Evolutionary conservation across 1,139 yeast genomes (phyloP).

Genomic region (Suhomyces terraborum): DNA sequence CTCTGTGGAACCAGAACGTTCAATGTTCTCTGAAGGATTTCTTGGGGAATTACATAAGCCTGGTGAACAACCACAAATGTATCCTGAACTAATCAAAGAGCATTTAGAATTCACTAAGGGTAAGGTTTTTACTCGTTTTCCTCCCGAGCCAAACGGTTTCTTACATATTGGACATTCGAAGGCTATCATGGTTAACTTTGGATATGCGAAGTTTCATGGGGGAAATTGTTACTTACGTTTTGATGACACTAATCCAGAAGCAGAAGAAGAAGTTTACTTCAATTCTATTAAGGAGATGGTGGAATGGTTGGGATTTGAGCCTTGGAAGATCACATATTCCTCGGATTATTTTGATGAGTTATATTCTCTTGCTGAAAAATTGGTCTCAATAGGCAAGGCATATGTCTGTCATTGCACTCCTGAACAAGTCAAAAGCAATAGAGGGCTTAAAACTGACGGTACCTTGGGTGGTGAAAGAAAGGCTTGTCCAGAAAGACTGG

Average conservation of each 20-base stretch:
- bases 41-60: slow-evolving; percentile 93
- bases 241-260: slow-evolving; percentile 98
- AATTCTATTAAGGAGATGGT: slow-evolving; percentile 82
- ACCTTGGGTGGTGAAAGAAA: slow-evolving; percentile 89
- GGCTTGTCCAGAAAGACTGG: slow-evolving; percentile 75
- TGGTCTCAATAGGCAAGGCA: slow-evolving; percentile 70
- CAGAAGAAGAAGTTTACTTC: slow-evolving; percentile 92
- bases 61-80: slow-evolving; percentile 90
- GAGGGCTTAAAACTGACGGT: slow-evolving; percentile 92
- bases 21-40: slow-evolving; percentile 95
- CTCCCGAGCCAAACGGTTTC: slow-evolving; percentile 98
- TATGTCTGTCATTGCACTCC: slow-evolving; percentile 94
- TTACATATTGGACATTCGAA: slow-evolving; percentile 97
- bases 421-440: slow-evolving; percentile 83
- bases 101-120: slow-evolving; percentile 81
- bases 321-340: slow-evolving; percentile 93
- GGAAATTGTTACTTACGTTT: slow-evolving; percentile 91
- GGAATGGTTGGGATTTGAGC: slow-evolving; percentile 89
- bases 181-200: slow-evolving; percentile 96
- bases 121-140: slow-evolving; percentile 88
- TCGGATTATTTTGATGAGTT: slow-evolving; percentile 91
- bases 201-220: slow-evolving; percentile 80
- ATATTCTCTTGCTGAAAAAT: slow-evolving; percentile 81
- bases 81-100: slow-evolving; percentile 77
- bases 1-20: slow-evolving; percentile 44